Evolutionary conservation across 805 yeast species (phyloP).

Genomic region (Groenewaldozyma salmanticensis): DNA sequence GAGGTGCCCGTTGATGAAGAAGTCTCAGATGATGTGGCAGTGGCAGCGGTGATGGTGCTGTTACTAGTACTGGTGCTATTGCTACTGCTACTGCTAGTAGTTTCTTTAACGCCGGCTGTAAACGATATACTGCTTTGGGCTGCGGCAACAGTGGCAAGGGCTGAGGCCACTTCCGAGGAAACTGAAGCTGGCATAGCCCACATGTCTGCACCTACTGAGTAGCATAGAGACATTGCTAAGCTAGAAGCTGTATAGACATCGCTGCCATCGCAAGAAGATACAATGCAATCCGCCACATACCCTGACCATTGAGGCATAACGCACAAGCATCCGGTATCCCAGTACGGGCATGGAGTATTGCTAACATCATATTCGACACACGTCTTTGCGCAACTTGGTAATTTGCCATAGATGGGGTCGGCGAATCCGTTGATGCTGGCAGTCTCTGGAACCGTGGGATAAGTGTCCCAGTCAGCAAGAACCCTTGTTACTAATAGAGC

Average conservation of each 20-base stretch:
- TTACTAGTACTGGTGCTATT: not conserved
- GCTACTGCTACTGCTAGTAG: not conserved
- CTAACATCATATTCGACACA: conserved; percentile 29
- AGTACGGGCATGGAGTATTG: conserved; percentile 43
- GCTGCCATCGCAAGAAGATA: conserved; percentile 29
- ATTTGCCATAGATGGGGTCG: conserved; percentile 31
- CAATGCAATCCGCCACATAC: conserved; percentile 35
- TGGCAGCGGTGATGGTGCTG: conserved; percentile 6
- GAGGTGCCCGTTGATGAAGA: not conserved
- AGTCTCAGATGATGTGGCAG: conserved; percentile 3
- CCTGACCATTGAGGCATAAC: conserved; percentile 47
- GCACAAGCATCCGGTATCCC: conserved; percentile 45
- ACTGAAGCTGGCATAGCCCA: conserved; percentile 40
- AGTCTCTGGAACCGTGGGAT: conserved; percentile 38
- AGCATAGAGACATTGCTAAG: conserved; percentile 36
- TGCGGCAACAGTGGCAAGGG: conserved; percentile 15
- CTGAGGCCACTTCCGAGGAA: conserved; percentile 25
- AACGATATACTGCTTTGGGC: conserved; percentile 6
- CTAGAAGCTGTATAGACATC: conserved; percentile 26
- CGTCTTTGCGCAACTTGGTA: conserved; percentile 36
- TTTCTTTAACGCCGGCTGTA: too few species aligned
- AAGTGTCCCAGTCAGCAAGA: conserved; percentile 34
- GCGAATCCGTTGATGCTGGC: conserved; percentile 42
- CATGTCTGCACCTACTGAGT: conserved; percentile 34
- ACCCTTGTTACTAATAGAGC: not conserved